Percentiles rank a stretch among this genome's conserved stretches.
phyloP scores from a whole-genome alignment of 1,139 yeast genomes.

The Pichia sp. region DNA sequence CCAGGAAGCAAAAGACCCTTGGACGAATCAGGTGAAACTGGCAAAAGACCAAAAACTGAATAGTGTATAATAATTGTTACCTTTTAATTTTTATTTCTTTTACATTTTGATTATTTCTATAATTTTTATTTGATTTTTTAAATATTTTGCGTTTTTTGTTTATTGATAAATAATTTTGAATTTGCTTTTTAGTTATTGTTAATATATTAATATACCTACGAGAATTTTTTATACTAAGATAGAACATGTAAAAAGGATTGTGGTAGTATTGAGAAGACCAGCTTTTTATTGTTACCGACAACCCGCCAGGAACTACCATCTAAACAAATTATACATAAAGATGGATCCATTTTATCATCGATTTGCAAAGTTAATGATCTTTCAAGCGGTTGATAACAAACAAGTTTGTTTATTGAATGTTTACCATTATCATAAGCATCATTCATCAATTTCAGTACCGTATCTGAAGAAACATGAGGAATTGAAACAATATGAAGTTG shows the following conservation, averaged over 20 bases:
- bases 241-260: conserved; percentile 12
- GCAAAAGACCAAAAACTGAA: conserved; percentile 23
- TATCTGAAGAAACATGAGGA: conserved; percentile 33
- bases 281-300: conserved; percentile 10
- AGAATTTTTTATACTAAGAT: not conserved
- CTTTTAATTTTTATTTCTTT: no score
- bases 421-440: conserved; percentile 53
- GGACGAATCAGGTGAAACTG: conserved; percentile 16
- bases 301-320: conserved; percentile 38
- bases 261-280: conserved; percentile 7
- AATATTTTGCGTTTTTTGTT: no score
- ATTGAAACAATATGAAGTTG: conserved; percentile 53
- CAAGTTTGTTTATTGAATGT: conserved; percentile 44
- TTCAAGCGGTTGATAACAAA: conserved; percentile 34
- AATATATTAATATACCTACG: not conserved
- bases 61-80: conserved; percentile 4
- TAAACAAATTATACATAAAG: conserved; percentile 36
- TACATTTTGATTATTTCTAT: no score
- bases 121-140: no score
- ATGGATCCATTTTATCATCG: conserved; percentile 8
- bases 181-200: no score
- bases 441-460: conserved; percentile 51
- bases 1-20: conserved; percentile 20
- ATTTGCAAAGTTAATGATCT: conserved; percentile 24
- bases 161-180: no score